Evolutionary conservation across 2,329 filamentous ascomycete genomes (phyloP).

Genomic region (Chrysosporium queenslandicum): DNA sequence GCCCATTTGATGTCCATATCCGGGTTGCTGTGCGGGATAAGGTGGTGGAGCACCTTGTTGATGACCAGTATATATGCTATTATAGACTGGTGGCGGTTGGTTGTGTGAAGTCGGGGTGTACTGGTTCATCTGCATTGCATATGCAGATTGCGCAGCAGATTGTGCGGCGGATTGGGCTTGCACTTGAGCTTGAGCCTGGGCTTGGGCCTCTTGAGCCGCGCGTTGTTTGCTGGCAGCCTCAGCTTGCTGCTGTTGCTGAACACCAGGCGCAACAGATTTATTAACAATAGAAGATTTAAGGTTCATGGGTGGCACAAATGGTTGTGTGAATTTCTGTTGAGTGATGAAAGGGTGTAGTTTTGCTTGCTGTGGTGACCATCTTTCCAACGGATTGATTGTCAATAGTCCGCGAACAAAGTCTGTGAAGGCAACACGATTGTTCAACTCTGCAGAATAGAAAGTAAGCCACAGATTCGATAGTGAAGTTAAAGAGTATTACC

Average conservation of each 20-base stretch:
- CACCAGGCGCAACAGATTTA: constrained; percentile 81
- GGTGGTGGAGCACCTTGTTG: constrained; percentile 67
- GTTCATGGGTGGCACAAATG: constrained; percentile 95
- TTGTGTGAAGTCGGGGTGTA: constrained; percentile 42
- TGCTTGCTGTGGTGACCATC: constrained; percentile 96
- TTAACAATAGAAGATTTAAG: constrained; percentile 77
- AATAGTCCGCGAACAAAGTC: constrained; percentile 91
- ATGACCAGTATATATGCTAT: constrained; percentile 60
- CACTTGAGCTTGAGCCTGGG: constrained; percentile 48
- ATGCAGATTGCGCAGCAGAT: constrained; percentile 56
- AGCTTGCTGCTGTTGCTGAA: constrained; percentile 90
- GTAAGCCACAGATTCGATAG: constrained; percentile 17
- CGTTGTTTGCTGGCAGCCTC: constrained; percentile 90
- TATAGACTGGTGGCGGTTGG: constrained; percentile 51
- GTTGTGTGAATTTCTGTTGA: constrained; percentile 91
- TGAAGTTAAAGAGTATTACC: constrained; percentile 47
- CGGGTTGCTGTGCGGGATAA: constrained; percentile 62
- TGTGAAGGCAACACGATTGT: constrained; percentile 92
- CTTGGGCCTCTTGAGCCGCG: constrained; percentile 46
- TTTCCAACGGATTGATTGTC: constrained; percentile 87
- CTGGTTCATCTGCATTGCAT: constrained; percentile 53
- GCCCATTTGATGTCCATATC: constrained; percentile 62
- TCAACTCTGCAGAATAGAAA: constrained; percentile 63
- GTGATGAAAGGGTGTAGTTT: constrained; percentile 98
- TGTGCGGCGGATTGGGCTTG: constrained; percentile 56